Conservation (phyloP, 75 land plant genomes). For the Isoetes taiwanensis region DNA sequence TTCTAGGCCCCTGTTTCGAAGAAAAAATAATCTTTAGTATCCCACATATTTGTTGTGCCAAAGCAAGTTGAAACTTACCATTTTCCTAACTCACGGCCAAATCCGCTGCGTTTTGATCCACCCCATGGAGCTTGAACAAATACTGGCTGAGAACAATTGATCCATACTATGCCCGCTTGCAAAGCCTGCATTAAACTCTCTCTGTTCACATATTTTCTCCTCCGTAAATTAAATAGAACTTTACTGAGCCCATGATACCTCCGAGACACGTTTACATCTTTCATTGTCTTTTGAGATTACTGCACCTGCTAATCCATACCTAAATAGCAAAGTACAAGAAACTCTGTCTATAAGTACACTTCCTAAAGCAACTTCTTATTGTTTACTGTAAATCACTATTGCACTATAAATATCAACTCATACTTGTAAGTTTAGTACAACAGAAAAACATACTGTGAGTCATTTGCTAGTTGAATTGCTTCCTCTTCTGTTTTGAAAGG, state of each 20-base stretch:
- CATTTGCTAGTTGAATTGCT: conserved; percentile 88
- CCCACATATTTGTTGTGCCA: neutral
- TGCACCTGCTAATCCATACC: conserved; percentile 93
- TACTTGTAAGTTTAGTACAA: neutral
- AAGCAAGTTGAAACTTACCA: conserved; percentile 35
- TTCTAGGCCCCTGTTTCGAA: conserved; percentile 74
- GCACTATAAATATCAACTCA: neutral
- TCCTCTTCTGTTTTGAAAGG: conserved; percentile 88
- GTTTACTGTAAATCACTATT: no score
- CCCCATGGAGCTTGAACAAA: conserved; percentile 99
- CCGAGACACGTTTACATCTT: conserved; percentile 72
- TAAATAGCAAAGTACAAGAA: conserved; percentile 10
- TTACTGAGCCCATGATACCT: conserved; percentile 27
- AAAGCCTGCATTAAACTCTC: conserved; percentile 38
- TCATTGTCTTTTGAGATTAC: conserved; percentile 86
- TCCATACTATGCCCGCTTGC: conserved; percentile 90
- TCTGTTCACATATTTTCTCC: neutral
- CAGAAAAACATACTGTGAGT: conserved; percentile 51
- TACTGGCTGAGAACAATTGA: conserved; percentile 96
- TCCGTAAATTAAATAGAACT: neutral
- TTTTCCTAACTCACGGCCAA: conserved; percentile 97
- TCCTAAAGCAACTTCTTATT: neutral
- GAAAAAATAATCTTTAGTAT: neutral
- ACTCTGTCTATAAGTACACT: neutral
- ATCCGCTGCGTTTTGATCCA: conserved; percentile 95